Evolutionary conservation across 2,329 filamentous ascomycete genomes (phyloP).

Genomic region (Alternaria tenuissima): DNA sequence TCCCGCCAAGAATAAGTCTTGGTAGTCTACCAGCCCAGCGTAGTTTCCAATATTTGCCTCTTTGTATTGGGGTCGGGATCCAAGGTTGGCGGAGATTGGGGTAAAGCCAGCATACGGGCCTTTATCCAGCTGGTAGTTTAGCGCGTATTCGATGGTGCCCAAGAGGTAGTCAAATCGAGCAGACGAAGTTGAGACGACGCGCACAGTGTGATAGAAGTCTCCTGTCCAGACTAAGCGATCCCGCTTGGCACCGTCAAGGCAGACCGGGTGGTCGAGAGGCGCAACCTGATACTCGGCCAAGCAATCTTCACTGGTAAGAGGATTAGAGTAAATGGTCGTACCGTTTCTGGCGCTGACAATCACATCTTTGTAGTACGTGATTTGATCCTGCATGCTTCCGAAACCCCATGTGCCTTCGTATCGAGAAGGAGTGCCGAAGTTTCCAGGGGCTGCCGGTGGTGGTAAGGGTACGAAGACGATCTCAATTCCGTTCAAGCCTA

Average conservation of each 20-base stretch:
- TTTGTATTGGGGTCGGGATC: constrained; percentile 1
- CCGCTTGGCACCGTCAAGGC: constrained; percentile 54
- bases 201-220: constrained; percentile 54
- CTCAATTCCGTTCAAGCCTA: no score
- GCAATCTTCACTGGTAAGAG: constrained; percentile 19
- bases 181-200: constrained; percentile 50
- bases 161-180: constrained; percentile 46
- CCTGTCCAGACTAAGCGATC: constrained; percentile 55
- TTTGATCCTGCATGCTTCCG: constrained; percentile 54
- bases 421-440: constrained; percentile 27
- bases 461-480: no score
- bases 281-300: constrained; percentile 52
- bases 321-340: constrained; percentile 1
- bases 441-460: no score
- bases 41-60: background rate
- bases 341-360: constrained; percentile 14
- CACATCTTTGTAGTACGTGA: constrained; percentile 47
- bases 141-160: constrained; percentile 38
- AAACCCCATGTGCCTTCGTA: constrained; percentile 49
- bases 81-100: background rate
- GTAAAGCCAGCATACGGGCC: constrained; percentile 3
- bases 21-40: constrained; percentile 4
- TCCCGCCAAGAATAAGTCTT: background rate
- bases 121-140: background rate
- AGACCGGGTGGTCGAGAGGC: constrained; percentile 47